phyloP scores from a whole-genome alignment of 1,139 yeast species.

The Saccharomyces hybrid region DNA sequence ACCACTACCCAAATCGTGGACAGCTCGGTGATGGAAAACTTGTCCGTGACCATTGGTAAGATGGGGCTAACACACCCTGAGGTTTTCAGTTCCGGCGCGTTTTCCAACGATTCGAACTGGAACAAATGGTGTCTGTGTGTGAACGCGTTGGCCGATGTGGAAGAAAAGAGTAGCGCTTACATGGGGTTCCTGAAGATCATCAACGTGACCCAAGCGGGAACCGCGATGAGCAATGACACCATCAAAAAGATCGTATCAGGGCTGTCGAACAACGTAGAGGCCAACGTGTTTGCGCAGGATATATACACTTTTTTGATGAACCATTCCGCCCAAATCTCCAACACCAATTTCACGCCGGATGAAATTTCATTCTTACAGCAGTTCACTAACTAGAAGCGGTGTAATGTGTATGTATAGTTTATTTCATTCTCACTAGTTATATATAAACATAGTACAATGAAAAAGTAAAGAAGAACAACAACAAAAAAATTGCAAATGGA shows the following conservation, averaged over 20 bases:
- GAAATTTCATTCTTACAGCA: constrained; percentile 23
- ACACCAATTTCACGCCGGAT: constrained; percentile 15
- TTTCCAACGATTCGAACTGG: constrained; percentile 25
- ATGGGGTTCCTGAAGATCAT: constrained; percentile 28
- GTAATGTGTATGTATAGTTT: neutral
- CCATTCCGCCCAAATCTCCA: constrained; percentile 17
- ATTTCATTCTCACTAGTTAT: neutral
- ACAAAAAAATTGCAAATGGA: neutral
- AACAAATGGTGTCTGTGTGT: constrained; percentile 26
- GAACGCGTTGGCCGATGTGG: constrained; percentile 23
- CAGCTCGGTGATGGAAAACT: constrained; percentile 68
- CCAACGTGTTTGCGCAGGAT: constrained; percentile 23
- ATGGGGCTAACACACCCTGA: constrained; percentile 62
- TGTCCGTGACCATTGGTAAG: constrained; percentile 88
- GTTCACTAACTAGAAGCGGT: constrained; percentile 7
- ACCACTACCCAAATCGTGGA: constrained; percentile 37
- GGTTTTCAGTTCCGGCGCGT: constrained; percentile 41
- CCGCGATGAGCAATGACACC: constrained; percentile 16
- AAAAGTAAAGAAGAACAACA: no score
- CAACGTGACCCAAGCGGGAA: constrained; percentile 18
- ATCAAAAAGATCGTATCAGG: constrained; percentile 22
- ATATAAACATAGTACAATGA: neutral
- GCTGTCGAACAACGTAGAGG: constrained; percentile 23
- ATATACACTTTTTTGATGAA: constrained; percentile 20
- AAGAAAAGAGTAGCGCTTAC: constrained; percentile 30